Evolutionary conservation across 257 asterid species (phyloP), one percentile per base, ranked within the genome.

Genomic region (Linaria vulgaris): DNA sequence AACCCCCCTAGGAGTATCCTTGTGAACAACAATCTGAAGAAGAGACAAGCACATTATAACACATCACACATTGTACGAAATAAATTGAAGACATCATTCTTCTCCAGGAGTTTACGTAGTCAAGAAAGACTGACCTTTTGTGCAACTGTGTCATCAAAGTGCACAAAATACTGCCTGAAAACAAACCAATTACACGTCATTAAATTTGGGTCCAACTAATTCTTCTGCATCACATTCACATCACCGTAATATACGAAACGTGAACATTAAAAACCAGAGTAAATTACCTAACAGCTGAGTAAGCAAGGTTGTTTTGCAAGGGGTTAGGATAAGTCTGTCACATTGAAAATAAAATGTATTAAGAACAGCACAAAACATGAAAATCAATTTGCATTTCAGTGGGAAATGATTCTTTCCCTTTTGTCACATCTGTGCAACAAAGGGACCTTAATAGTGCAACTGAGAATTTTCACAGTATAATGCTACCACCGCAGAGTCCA

Each of bases 161-260:
- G 77, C 15, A 91, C 95, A 62, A 91, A 91, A 71, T 84, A 91
- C 80, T 91, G 95, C 80, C 97, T 88, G 90, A 59, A 48, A 55
- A 5, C 15, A 61, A 56, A 66, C 59, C 10, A 24, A 59, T 70
- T 5, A 44, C 63, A 16, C 30, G 31, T 25, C 49, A 23, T 10
- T 9, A 56, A 24, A 27, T 17, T 23, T 48, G 34, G 3, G 7
- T 20, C 16, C n/a, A 12, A 45, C 11, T 6, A 66, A 11, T 52
- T 12, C 39, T 37, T 31, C 21, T 20, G 27, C 21, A 20, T 16
- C 60, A 31, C 31, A 22, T n/a, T 37, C 46, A 17, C 13, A 15
- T n/a, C n/a, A n/a, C n/a, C n/a, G n/a, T 19, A 70, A 10, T n/a
- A 49, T 12, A 0, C 19, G 9, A 34, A 11, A 9, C 6, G 38